These are phyloP conservation scores for Fusarium temperatum DNA, from an alignment of 2,329 filamentous ascomycete species.

Conservation along the genomic window DNA sequence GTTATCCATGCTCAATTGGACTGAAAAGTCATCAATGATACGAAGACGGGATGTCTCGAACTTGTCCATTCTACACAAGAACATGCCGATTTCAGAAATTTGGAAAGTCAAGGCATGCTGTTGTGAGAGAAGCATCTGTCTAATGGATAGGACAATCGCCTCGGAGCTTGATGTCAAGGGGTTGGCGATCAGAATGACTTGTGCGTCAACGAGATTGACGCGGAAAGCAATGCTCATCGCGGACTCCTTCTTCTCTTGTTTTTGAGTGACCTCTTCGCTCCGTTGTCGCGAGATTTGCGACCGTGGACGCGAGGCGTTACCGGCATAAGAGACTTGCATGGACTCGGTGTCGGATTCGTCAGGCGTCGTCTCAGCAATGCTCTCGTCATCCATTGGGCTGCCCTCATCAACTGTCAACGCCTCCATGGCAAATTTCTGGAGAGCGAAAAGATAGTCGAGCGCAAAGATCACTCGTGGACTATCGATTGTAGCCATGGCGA, in stretches of 20 bases:
- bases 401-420: constrained; percentile 72
- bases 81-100: constrained; percentile 96
- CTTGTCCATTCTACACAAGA: constrained; percentile 96
- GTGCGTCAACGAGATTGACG: constrained; percentile 93
- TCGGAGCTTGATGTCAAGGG: constrained; percentile 90
- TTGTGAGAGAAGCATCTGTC: constrained; percentile 90
- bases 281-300: constrained; percentile 43
- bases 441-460: constrained; percentile 91
- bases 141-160: constrained; percentile 93
- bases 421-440: constrained; percentile 82
- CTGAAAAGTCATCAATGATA: constrained; percentile 95
- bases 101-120: constrained; percentile 95
- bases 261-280: constrained; percentile 28
- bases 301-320: constrained; percentile 45
- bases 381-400: constrained; percentile 59
- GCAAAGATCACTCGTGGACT: constrained; percentile 96
- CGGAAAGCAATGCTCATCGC: constrained; percentile 84
- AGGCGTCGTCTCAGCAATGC: constrained; percentile 60
- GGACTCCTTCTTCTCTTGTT: constrained; percentile 36
- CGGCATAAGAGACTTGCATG: constrained; percentile 57
- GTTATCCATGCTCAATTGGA: constrained; percentile 86
- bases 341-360: constrained; percentile 70
- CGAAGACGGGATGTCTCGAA: constrained; percentile 91
- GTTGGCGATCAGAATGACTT: constrained; percentile 96
- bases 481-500: constrained; percentile 92